Percentiles rank a stretch among this genome's conserved stretches.
Conservation (phyloP, 2,329 filamentous ascomycete species). For the Dothistroma pini region DNA sequence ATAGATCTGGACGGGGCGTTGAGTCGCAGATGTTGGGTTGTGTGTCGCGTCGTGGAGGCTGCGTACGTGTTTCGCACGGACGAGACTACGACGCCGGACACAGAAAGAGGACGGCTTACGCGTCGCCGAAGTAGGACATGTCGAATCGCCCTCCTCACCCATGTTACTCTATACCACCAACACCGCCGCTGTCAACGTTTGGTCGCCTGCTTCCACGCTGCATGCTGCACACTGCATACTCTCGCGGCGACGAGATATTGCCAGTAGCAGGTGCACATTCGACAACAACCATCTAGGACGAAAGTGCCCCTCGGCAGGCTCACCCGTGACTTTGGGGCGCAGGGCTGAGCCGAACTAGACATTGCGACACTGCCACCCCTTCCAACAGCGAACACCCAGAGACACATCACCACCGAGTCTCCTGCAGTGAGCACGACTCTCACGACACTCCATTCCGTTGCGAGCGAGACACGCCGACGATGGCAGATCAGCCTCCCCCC, state of each 20-base stretch:
- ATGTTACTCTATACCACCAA: not conserved
- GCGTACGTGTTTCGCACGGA: too few relatives aligned
- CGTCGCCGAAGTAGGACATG: too few relatives aligned
- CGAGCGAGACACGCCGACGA: conserved; percentile 13
- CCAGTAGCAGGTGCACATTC: not conserved
- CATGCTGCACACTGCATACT: not conserved
- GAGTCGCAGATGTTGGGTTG: too few relatives aligned
- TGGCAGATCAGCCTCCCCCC: conserved; percentile 27
- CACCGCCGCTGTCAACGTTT: not conserved
- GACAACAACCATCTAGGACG: not conserved
- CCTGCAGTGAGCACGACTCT: not conserved
- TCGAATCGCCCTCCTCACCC: not conserved
- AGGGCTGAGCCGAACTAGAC: not conserved
- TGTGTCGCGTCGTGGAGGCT: too few relatives aligned
- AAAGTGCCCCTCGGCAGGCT: not conserved
- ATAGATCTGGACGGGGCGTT: not conserved
- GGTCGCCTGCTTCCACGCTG: not conserved
- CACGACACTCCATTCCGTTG: not conserved
- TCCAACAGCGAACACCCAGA: not conserved
- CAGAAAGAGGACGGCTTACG: too few relatives aligned
- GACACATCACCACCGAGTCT: not conserved
- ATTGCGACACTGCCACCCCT: not conserved
- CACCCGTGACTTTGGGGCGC: not conserved
- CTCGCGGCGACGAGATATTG: not conserved
- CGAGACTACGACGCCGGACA: too few relatives aligned